Percentiles rank a stretch among this genome's conserved stretches.
These are phyloP conservation scores for Taiozyma onychis DNA, from an alignment of 1,139 yeast species.

Conservation along the genomic window DNA sequence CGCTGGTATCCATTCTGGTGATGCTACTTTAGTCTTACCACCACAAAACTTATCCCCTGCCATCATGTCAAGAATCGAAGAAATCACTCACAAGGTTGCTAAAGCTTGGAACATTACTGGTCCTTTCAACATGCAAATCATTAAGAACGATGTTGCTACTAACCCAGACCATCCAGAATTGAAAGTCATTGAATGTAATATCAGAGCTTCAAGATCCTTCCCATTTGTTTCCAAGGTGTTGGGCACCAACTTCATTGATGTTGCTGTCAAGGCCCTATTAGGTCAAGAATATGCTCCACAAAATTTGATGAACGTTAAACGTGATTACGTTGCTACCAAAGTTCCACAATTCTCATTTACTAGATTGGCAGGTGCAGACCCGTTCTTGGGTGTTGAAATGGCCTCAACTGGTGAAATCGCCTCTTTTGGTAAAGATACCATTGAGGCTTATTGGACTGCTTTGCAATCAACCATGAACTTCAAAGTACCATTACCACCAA, in stretches of 20 bases:
- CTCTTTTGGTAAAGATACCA: slow-evolving; percentile 78
- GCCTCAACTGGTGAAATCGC: slow-evolving; percentile 99
- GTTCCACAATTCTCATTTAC: slow-evolving; percentile 98
- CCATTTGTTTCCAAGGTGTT: slow-evolving; percentile 97
- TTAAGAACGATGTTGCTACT: slow-evolving; percentile 52
- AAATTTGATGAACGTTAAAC: slow-evolving; percentile 55
- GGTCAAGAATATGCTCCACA: slow-evolving; percentile 63
- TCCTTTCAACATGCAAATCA: slow-evolving; percentile 97
- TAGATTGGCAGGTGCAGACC: slow-evolving; percentile 98
- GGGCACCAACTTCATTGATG: slow-evolving; percentile 90
- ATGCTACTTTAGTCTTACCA: slow-evolving; percentile 91
- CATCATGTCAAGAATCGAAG: slow-evolving; percentile 60
- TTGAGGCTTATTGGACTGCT: slow-evolving; percentile 97
- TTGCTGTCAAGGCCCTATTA: slow-evolving; percentile 83
- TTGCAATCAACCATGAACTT: slow-evolving; percentile 97
- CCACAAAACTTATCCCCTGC: slow-evolving; percentile 68
- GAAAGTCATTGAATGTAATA: slow-evolving; percentile 97
- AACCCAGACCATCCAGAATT: slow-evolving; percentile 42
- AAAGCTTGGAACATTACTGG: slow-evolving; percentile 94
- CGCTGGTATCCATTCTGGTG: slow-evolving; percentile 99
- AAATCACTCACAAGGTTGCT: slow-evolving; percentile 89
- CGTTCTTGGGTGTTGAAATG: slow-evolving; percentile 98
- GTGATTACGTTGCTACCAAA: slow-evolving; percentile 85
- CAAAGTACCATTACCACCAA: slow-evolving; percentile 84
- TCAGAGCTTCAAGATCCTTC: slow-evolving; percentile 97